Conservation (phyloP, 805 yeast species). For the Kodamaea kaohsiungensis region DNA sequence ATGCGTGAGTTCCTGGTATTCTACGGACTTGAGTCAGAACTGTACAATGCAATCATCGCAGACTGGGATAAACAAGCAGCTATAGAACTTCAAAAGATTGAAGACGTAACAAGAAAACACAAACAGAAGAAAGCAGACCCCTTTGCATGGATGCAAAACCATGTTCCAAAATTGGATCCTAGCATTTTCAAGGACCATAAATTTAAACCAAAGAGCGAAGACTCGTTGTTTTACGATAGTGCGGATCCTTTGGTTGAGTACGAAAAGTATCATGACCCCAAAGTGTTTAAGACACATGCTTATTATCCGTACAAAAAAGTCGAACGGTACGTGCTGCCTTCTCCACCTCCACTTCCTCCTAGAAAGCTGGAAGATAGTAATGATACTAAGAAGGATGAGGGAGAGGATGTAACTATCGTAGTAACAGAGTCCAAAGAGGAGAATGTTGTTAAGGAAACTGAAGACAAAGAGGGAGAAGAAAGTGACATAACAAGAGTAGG, state of each 20-base stretch:
- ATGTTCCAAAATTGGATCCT: constrained; percentile 6
- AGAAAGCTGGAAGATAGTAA: constrained; percentile 12
- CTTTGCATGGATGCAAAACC: constrained; percentile 2
- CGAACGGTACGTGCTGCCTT: constrained; percentile 2
- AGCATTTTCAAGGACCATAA: constrained; percentile 4
- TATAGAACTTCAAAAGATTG: constrained; percentile 17
- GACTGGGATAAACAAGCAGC: constrained; percentile 9
- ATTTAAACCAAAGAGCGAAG: constrained; percentile 2
- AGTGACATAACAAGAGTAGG: background rate
- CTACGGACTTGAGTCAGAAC: constrained; percentile 27
- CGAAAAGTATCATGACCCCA: constrained; percentile 26
- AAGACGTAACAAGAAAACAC: constrained; percentile 2
- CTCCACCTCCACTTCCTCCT: constrained; percentile 37
- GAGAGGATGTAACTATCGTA: background rate
- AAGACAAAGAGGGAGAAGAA: background rate
- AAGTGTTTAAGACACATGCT: constrained; percentile 24
- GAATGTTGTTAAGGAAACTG: background rate
- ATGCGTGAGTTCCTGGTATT: constrained; percentile 23
- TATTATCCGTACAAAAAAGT: constrained; percentile 29
- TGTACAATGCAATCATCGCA: constrained; percentile 5
- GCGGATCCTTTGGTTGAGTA: constrained; percentile 36
- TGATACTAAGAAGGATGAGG: background rate
- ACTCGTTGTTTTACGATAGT: constrained; percentile 8
- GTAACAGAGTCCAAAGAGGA: background rate
- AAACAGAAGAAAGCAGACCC: constrained; percentile 2